A percentile compares a stretch with the other conserved stretches of the same genome.
phyloP scores from a whole-genome alignment of 2,329 filamentous ascomycete species.

The Myrmaecium sp. region DNA sequence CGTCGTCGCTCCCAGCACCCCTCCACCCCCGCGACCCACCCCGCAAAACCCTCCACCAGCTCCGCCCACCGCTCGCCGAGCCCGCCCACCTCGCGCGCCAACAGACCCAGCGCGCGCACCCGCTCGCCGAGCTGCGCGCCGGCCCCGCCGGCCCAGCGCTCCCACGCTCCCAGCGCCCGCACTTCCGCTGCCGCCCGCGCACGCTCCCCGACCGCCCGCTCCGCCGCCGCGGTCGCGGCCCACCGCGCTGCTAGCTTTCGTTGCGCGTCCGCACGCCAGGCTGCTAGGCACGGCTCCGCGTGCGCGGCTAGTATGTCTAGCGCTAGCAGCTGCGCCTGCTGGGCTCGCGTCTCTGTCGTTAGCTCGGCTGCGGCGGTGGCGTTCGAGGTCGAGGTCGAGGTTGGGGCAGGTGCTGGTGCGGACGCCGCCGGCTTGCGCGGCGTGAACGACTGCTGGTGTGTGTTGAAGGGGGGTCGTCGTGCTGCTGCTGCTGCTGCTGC shows the following conservation, averaged over 20 bases:
- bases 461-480: constrained; percentile 18
- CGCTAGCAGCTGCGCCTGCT: constrained; percentile 22
- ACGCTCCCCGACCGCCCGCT: no score
- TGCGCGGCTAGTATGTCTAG: constrained; percentile 19
- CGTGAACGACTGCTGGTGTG: constrained; percentile 23
- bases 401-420: constrained; percentile 8
- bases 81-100: constrained; percentile 19
- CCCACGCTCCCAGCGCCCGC: constrained; percentile 18
- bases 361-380: constrained; percentile 6
- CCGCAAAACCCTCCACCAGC: constrained; percentile 14
- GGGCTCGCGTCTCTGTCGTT: constrained; percentile 12
- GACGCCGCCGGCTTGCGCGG: constrained; percentile 16
- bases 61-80: constrained; percentile 17
- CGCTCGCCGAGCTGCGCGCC: constrained; percentile 16
- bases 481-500: constrained; percentile 12
- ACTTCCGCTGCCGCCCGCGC: constrained; percentile 20
- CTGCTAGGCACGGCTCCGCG: constrained; percentile 12
- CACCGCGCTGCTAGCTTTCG: no score
- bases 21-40: constrained; percentile 16
- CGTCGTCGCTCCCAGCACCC: constrained; percentile 11
- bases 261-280: constrained; percentile 14
- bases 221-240: no score
- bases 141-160: constrained; percentile 9
- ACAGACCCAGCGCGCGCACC: constrained; percentile 17
- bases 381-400: no score